Evolutionary conservation across 441 rosid genomes (phyloP), one percentile per base, ranked within the genome.

Genomic region (Adansonia rubrostipa): DNA sequence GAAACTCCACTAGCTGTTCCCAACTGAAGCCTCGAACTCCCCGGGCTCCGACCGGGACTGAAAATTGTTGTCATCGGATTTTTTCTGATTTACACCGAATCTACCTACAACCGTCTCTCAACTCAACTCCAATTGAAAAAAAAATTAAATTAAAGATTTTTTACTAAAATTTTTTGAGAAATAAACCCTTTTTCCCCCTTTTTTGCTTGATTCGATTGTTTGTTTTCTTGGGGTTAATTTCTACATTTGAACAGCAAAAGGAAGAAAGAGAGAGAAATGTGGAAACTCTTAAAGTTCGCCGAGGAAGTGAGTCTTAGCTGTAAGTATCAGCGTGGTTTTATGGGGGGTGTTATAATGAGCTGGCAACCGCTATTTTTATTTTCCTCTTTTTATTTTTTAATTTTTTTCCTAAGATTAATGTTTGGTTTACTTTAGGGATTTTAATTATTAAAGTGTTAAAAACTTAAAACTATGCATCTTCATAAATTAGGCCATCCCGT

Each of bases 41-140:
- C 92, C 71, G 92, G 92, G 83, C 90, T 89, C 71, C 94, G 86
- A 9, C 92, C 85, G 56, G 96, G 92, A 83, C 94, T 90, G 84
- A 83, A 92, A 57, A 63, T 57, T 36, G 90, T 83, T 36, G 92
- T 87, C 92, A 88, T 87, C 74, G 44, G 63, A 22, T 28, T 69
- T 9, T 36, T 28, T 8, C 44, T 33, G 36, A 33, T 33, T 63
- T 9, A 77, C 42, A 53, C 36, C 5, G 13, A 73, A 73, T 57
- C 66, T 19, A 57, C 50, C 33, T n/a, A 54, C 64, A 70, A 68
- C 67, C 45, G 33, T 6, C 61, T 61, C 33, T 11, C 42, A 57
- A 54, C 64, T 60, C 22, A 17, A 36, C 75, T 72, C 64, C 64
- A 72, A 72, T 56, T 40, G 5, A n/a, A 15, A 15, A 15, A 33